These are phyloP conservation scores for Pichia insulana DNA, from an alignment of 805 yeast species.

Conservation along the genomic window DNA sequence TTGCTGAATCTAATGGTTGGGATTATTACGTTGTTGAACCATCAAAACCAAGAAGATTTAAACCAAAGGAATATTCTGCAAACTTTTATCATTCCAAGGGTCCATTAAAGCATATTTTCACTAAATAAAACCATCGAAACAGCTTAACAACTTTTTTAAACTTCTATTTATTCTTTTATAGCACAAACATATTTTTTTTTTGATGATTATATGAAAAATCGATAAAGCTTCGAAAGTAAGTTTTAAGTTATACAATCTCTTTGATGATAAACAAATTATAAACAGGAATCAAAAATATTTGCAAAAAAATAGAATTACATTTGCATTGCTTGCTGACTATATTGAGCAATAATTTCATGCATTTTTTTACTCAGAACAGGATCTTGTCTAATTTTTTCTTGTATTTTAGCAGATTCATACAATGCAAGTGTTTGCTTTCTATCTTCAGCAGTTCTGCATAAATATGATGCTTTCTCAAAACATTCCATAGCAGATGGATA, in stretches of 20 bases:
- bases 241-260: background rate
- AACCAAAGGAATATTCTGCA: slow-evolving; percentile 63
- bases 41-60: slow-evolving; percentile 53
- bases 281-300: background rate
- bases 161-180: slow-evolving; percentile 4
- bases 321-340: slow-evolving; percentile 2
- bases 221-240: background rate
- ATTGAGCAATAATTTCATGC: slow-evolving; percentile 43
- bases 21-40: slow-evolving; percentile 78
- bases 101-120: slow-evolving; percentile 71
- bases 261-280: background rate
- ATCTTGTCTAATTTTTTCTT: slow-evolving; percentile 65
- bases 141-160: background rate
- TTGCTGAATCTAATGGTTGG: slow-evolving; percentile 84
- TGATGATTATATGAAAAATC: too few species aligned
- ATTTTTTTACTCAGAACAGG: slow-evolving; percentile 57
- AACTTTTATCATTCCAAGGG: slow-evolving; percentile 65
- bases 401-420: slow-evolving; percentile 90
- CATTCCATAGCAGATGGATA: slow-evolving; percentile 72
- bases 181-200: too few species aligned
- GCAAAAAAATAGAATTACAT: background rate
- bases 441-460: slow-evolving; percentile 80
- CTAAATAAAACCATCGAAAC: slow-evolving; percentile 61
- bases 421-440: slow-evolving; percentile 84
- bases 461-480: slow-evolving; percentile 74